A percentile compares a stretch with the other conserved stretches of the same genome.
These are phyloP conservation scores for Epichloe brachyelytri DNA, from an alignment of 2,329 filamentous ascomycete species.

Conservation along the genomic window DNA sequence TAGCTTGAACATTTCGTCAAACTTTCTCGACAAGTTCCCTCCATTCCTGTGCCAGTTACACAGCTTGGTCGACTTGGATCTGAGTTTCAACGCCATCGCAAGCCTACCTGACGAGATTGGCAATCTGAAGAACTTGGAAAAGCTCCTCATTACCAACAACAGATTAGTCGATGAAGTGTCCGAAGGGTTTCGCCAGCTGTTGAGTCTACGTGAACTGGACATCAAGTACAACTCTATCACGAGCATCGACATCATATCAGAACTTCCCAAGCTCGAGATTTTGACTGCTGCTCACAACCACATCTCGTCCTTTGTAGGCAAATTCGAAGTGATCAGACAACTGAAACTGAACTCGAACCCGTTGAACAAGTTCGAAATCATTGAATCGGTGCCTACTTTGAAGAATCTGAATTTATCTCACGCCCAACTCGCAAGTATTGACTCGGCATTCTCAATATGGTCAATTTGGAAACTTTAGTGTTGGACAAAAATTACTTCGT, in stretches of 20 bases:
- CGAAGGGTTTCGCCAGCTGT: conserved; percentile 55
- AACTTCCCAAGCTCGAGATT: conserved; percentile 75
- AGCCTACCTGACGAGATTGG: conserved; percentile 68
- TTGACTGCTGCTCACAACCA: conserved; percentile 85
- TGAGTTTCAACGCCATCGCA: conserved; percentile 90
- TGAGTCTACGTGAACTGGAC: conserved; percentile 78
- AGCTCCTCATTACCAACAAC: conserved; percentile 94
- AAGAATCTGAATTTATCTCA: conserved; percentile 82
- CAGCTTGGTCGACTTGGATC: conserved; percentile 80
- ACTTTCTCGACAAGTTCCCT: conserved; percentile 76
- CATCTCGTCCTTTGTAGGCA: conserved; percentile 78
- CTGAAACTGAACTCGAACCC: conserved; percentile 91
- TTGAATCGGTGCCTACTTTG: conserved; percentile 62
- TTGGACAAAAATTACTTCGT: conserved; percentile 95
- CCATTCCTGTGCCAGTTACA: conserved; percentile 71
- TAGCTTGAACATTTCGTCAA: conserved; percentile 85
- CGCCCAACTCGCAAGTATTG: conserved; percentile 80
- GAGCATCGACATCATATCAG: conserved; percentile 75
- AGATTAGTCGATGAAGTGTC: conserved; percentile 66
- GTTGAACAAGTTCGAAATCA: conserved; percentile 83
- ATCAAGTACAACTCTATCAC: conserved; percentile 85
- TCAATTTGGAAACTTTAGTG: conserved; percentile 74
- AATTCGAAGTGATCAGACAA: conserved; percentile 72
- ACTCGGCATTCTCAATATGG: conserved; percentile 77
- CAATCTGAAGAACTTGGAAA: conserved; percentile 65